Conservation (phyloP, 2,329 filamentous ascomycete species). For the Colletotrichum viniferum region DNA sequence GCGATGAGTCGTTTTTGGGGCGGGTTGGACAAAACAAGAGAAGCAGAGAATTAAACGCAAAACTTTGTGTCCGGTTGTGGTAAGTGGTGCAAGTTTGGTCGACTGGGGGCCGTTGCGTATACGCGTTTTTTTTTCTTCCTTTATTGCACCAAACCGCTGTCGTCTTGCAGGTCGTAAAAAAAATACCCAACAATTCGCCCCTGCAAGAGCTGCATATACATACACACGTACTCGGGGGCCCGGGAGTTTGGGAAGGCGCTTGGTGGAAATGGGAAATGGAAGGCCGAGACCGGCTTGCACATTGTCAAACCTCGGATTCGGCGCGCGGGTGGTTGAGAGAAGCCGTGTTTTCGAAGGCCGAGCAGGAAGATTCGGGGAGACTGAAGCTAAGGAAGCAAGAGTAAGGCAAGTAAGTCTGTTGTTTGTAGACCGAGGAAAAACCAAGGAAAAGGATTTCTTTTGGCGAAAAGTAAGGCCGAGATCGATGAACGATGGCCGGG, state of each 20-base stretch:
- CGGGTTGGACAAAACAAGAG: background rate
- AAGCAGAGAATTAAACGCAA: background rate
- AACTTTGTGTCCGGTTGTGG: constrained; percentile 2
- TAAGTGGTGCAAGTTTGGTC: background rate
- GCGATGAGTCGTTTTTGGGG: background rate
- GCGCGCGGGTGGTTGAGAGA: background rate
- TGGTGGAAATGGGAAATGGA: background rate
- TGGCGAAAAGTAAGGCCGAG: background rate
- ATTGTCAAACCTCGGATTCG: background rate
- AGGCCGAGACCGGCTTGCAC: background rate
- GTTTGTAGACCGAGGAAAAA: background rate
- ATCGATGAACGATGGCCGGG: background rate
- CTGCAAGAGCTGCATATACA: background rate
- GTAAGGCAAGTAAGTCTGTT: no score
- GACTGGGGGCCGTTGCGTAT: background rate
- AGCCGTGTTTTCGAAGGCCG: background rate
- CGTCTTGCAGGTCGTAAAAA: background rate
- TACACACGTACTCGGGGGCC: background rate
- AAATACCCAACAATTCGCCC: background rate
- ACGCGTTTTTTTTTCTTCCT: background rate
- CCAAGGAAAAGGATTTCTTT: background rate
- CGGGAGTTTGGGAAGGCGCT: background rate
- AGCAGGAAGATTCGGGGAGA: background rate
- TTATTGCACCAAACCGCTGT: background rate
- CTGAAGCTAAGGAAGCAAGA: no score